Percentiles rank a stretch among this genome's conserved stretches.
Conservation (phyloP, 2,329 filamentous ascomycete species). For the Blastomyces gilchristii region DNA sequence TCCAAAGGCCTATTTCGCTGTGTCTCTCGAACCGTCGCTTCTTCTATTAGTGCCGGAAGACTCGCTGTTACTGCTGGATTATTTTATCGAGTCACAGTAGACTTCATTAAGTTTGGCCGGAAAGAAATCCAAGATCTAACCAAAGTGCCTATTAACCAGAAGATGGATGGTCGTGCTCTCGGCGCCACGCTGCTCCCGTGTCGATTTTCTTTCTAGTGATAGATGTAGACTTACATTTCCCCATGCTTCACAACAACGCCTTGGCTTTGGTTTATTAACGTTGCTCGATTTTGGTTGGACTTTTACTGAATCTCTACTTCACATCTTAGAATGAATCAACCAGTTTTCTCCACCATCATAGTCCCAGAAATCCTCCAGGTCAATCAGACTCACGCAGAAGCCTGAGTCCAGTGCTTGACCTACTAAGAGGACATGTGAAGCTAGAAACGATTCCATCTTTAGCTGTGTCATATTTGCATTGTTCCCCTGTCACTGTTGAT, state of each 20-base stretch:
- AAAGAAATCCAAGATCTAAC: constrained; percentile 15
- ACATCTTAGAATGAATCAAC: constrained; percentile 13
- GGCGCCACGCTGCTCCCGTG: constrained; percentile 10
- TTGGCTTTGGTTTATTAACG: background rate
- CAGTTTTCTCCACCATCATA: constrained; percentile 19
- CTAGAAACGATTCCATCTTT: no score
- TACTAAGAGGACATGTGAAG: background rate
- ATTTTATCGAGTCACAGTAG: constrained; percentile 19
- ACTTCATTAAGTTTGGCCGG: constrained; percentile 17
- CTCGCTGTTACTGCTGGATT: constrained; percentile 9
- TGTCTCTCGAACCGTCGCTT: background rate
- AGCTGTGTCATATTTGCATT: no score
- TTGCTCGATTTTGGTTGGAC: background rate
- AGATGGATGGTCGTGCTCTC: constrained; percentile 14
- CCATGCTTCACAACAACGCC: constrained; percentile 4
- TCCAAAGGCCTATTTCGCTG: background rate
- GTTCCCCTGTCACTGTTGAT: no score
- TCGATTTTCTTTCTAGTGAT: background rate
- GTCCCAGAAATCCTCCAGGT: constrained; percentile 16
- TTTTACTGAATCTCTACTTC: background rate
- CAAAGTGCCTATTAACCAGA: constrained; percentile 16
- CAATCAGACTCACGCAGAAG: constrained; percentile 18
- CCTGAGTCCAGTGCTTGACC: constrained; percentile 4
- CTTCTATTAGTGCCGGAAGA: background rate
- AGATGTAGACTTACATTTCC: constrained; percentile 6